phyloP scores from a whole-genome alignment of 257 asterid species.

The Ballota nigra region DNA sequence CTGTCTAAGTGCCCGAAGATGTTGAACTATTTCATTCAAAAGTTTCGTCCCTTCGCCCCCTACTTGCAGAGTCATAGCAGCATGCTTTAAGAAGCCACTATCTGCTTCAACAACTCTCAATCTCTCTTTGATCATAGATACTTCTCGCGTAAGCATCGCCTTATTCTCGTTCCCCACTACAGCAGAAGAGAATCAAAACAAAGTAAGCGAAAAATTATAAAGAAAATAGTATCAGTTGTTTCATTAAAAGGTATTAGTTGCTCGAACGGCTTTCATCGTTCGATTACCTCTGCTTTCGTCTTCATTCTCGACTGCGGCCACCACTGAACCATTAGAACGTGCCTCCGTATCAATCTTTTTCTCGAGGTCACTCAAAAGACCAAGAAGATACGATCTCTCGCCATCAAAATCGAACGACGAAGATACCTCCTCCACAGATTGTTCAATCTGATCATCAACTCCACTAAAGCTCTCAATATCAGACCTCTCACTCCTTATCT shows the following conservation, averaged over 20 bases:
- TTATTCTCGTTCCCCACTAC: slow-evolving; percentile 33
- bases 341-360: slow-evolving; percentile 33
- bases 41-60: slow-evolving; percentile 62
- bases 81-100: slow-evolving; percentile 69
- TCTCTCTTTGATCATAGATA: slow-evolving; percentile 57
- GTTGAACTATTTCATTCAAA: slow-evolving; percentile 68
- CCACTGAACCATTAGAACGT: slow-evolving; percentile 21
- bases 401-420: slow-evolving; percentile 47
- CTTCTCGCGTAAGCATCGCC: slow-evolving; percentile 51
- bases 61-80: slow-evolving; percentile 61
- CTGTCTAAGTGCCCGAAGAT: slow-evolving; percentile 51
- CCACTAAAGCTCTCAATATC: slow-evolving; percentile 42
- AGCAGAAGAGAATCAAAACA: neutral
- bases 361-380: slow-evolving; percentile 48
- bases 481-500: slow-evolving; percentile 47
- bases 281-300: slow-evolving; percentile 40
- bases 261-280: neutral
- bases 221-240: too few species aligned
- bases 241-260: too few species aligned
- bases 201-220: neutral
- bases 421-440: slow-evolving; percentile 25
- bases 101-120: slow-evolving; percentile 75
- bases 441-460: slow-evolving; percentile 31
- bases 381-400: slow-evolving; percentile 52
- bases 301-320: slow-evolving; percentile 19